Evolutionary conservation across 1,139 yeast species (phyloP).

Genomic region (Geotrichum bryndzae): DNA sequence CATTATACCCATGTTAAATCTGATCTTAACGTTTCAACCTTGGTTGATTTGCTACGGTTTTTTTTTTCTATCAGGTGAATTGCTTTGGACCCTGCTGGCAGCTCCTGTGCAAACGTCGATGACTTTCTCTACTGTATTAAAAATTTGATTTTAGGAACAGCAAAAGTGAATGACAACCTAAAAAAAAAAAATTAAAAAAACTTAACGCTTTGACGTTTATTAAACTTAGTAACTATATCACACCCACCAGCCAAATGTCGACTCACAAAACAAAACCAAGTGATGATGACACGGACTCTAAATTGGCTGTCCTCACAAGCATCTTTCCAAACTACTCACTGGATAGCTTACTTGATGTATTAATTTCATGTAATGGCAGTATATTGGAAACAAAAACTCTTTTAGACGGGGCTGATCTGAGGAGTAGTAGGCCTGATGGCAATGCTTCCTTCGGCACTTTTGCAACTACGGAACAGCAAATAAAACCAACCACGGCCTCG

Average conservation of each 20-base stretch:
- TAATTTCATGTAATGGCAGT: conserved; percentile 34
- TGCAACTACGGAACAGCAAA: neutral
- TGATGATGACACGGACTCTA: conserved; percentile 39
- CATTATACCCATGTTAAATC: too few species aligned
- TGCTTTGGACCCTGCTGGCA: too few species aligned
- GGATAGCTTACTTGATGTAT: conserved; percentile 32
- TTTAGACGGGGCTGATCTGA: conserved; percentile 21
- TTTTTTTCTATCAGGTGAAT: too few species aligned
- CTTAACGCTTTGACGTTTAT: neutral
- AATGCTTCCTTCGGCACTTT: neutral
- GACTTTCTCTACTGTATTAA: too few species aligned
- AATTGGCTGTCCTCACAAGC: conserved; percentile 28
- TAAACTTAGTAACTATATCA: neutral
- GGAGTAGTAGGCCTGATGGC: neutral
- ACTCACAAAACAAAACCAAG: conserved; percentile 28
- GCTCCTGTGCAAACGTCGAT: too few species aligned
- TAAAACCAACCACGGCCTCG: neutral
- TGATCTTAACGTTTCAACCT: too few species aligned
- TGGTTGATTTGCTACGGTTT: too few species aligned
- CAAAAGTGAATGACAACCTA: neutral
- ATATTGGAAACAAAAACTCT: conserved; percentile 26
- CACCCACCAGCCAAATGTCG: neutral
- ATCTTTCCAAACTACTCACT: conserved; percentile 28
- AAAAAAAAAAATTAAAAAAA: too few species aligned
- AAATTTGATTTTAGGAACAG: too few species aligned